Percentiles rank a stretch among this genome's conserved stretches.
Conservation (phyloP, 1,284 basidiomycete genomes). For the Leccinum ponderosum region DNA sequence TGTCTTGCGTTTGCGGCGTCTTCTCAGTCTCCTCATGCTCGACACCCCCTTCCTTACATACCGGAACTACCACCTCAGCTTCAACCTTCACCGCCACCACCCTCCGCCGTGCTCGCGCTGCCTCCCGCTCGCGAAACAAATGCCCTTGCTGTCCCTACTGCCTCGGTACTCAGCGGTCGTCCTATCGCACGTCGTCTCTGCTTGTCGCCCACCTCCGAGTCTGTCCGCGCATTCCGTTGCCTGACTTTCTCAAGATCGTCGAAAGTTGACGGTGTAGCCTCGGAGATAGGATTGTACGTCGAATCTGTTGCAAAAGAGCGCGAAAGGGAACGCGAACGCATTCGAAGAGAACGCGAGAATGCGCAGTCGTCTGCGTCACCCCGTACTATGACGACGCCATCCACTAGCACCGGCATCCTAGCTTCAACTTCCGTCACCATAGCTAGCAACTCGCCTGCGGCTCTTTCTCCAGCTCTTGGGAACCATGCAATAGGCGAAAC, state of each 20-base stretch:
- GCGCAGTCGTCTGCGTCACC: conserved; percentile 43
- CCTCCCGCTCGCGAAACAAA: conserved; percentile 12
- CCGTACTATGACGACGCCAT: conserved; percentile 32
- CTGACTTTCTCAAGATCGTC: conserved; percentile 27
- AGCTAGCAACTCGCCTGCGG: conserved; percentile 14
- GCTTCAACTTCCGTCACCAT: conserved; percentile 12
- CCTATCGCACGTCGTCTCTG: conserved; percentile 25
- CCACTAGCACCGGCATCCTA: conserved; percentile 18
- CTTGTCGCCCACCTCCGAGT: conserved; percentile 22
- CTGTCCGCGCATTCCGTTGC: conserved; percentile 26
- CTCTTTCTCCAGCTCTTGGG: conserved; percentile 17
- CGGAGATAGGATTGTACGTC: conserved; percentile 64
- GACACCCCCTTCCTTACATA: conserved; percentile 51
- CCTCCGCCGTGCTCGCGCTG: conserved; percentile 15
- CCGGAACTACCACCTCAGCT: conserved; percentile 67
- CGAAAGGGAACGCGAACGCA: conserved; percentile 69
- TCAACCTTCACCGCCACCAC: conserved; percentile 56
- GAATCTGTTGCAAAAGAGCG: conserved; percentile 70
- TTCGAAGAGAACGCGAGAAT: conserved; percentile 61
- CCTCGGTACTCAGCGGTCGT: conserved; percentile 17
- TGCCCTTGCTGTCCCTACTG: not conserved
- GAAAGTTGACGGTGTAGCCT: conserved; percentile 43
- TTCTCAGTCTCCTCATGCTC: conserved; percentile 40
- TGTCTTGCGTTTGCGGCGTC: conserved; percentile 51
- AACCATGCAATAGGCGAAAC: conserved; percentile 24